phyloP scores from a whole-genome alignment of 108 stramenopile genomes.

The Cylindrotheca closterium region DNA sequence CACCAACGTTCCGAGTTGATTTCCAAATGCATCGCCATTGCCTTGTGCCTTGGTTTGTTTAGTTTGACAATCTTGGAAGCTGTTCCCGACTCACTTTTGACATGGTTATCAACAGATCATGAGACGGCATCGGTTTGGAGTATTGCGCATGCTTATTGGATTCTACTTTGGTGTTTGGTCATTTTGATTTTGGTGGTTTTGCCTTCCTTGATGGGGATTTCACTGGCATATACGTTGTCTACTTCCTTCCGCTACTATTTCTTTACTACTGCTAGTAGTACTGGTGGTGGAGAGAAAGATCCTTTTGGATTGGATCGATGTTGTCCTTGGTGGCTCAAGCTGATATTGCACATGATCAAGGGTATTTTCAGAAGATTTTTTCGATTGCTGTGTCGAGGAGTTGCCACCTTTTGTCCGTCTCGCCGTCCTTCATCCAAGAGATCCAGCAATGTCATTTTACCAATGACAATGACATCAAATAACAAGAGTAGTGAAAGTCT shows the following conservation, averaged over 20 bases:
- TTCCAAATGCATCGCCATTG: conserved; percentile 8
- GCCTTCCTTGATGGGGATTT: conserved; percentile 6
- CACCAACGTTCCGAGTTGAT: neutral
- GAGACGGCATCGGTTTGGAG: neutral
- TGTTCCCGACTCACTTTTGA: conserved; percentile 39
- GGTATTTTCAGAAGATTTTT: no score
- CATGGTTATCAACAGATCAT: conserved; percentile 19
- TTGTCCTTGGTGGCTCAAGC: conserved; percentile 38
- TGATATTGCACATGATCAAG: conserved; percentile 1
- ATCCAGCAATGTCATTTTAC: no score
- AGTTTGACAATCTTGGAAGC: conserved; percentile 55
- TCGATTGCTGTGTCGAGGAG: no score
- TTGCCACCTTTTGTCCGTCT: no score
- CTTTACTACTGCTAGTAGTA: neutral
- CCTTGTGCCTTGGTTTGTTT: conserved; percentile 48
- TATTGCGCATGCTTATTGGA: conserved; percentile 19
- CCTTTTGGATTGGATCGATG: conserved; percentile 5
- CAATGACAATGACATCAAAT: no score
- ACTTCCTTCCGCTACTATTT: conserved; percentile 10
- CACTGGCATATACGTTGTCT: conserved; percentile 11
- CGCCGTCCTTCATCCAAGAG: no score
- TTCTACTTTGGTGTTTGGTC: conserved; percentile 20
- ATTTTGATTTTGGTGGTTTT: conserved; percentile 20
- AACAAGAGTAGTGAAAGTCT: conserved; percentile 2
- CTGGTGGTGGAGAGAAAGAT: no score